Base-by-base conservation (phyloP, 352 stramenopile species). In the Proteromonas lacertae region DNA sequence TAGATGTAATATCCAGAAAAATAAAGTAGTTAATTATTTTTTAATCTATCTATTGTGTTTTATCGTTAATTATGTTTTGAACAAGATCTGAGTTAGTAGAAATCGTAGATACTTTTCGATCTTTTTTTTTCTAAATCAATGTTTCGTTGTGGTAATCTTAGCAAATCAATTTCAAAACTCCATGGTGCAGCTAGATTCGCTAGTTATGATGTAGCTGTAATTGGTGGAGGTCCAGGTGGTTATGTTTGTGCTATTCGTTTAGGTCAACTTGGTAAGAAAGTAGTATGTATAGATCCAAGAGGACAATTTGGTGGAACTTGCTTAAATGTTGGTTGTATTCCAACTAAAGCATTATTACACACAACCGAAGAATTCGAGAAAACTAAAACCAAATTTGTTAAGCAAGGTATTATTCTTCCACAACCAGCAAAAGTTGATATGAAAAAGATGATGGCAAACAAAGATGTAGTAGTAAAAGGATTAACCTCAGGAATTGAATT, bases 321-420 rank as follows among this genome's bases (percentile, higher is more conserved):
- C 60, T 64, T 96, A 22, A 96, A 98, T 53, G 82, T 98, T 4
- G 86, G 86, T 25, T 98, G 86, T 59, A 96, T 98, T 53, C 86
- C 86, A 29, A 93, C 77, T 48, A 57, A 57, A 41, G 82, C 83
- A 25, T 60, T 96, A 23, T 59, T 98, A 32, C 64, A 89, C 47
- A 83, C 69, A 34, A 79, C 66, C 41, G 80, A 96, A 55, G 53
- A 93, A 45, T 92, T 77, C 55, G 73, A 94, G 48, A 59, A 87
- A 49, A 79, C 80, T 30, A 79, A 86, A 52, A 65, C 92, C 51
- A 62, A 92, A 45, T 94, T 96, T 50, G 61, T 60, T 24, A 73
- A 78, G 38, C 81, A 93, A 50, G 83, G 86, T 36, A 88, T 97
- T 43, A 55, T 73, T 18, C 53, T 62, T 33, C 48, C 25, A 57